Evolutionary conservation across 352 stramenopile species (phyloP).

Genomic region (Globisporangium orthogonon): DNA sequence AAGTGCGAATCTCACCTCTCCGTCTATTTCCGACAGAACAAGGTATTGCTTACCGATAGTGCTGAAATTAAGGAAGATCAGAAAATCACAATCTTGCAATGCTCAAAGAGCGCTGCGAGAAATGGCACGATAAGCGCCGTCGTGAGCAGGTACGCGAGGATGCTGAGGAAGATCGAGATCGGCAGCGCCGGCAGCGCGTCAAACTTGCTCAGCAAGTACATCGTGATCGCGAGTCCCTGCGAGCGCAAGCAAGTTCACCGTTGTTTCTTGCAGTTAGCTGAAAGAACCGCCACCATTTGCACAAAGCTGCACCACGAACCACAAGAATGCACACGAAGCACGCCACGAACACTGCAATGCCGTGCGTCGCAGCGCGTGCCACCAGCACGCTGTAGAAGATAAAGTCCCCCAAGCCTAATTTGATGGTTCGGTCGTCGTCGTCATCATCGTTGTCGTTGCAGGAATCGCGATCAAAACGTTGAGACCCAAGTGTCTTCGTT

Average conservation of each 20-base stretch:
- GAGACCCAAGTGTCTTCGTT: not conserved
- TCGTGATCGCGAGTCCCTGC: conserved; percentile 84
- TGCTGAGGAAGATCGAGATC: conserved; percentile 91
- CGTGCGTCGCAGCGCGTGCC: conserved; percentile 89
- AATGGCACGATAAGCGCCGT: conserved; percentile 28
- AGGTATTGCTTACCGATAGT: no score
- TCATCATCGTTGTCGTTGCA: conserved; percentile 19
- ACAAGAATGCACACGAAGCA: conserved; percentile 92
- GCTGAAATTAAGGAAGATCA: not conserved
- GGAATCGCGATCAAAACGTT: conserved; percentile 16
- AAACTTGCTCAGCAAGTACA: conserved; percentile 91
- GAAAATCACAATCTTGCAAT: conserved; percentile 6
- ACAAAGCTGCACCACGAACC: conserved; percentile 29
- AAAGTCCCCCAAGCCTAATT: conserved; percentile 94
- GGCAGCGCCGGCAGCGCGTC: conserved; percentile 93
- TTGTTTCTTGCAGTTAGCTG: not conserved
- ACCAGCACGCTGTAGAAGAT: conserved; percentile 98
- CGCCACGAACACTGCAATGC: conserved; percentile 88
- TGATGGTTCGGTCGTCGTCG: conserved; percentile 66
- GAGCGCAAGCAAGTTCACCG: not conserved
- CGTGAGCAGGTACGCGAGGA: conserved; percentile 39
- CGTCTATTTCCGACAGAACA: no score
- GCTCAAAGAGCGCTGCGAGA: conserved; percentile 18
- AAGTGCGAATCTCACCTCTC: no score
- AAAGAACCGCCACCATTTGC: not conserved